Conservation (phyloP, 1,139 yeast species). For the Fermentozyma sake region DNA sequence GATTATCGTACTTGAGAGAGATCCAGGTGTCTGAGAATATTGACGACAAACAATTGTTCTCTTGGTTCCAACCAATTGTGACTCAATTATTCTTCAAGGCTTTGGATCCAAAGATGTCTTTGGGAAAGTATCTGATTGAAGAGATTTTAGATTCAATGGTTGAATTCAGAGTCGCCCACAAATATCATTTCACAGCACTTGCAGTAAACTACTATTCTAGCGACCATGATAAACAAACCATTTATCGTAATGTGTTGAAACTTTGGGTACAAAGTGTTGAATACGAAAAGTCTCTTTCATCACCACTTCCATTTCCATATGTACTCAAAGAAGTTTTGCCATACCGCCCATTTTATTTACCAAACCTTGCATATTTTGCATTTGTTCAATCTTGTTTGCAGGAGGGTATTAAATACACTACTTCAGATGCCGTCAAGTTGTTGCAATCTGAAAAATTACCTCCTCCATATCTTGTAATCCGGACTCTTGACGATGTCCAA, state of each 20-base stretch:
- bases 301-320: slow-evolving; percentile 9
- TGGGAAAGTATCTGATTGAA: slow-evolving; percentile 14
- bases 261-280: slow-evolving; percentile 30
- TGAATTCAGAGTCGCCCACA: slow-evolving; percentile 28
- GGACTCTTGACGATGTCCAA: slow-evolving; percentile 11
- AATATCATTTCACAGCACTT: slow-evolving; percentile 25
- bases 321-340: slow-evolving; percentile 7
- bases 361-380: slow-evolving; percentile 30
- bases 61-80: slow-evolving; percentile 24
- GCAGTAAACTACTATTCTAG: slow-evolving; percentile 19
- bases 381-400: slow-evolving; percentile 28
- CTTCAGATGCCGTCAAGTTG: slow-evolving; percentile 25
- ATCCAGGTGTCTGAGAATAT: slow-evolving; percentile 33
- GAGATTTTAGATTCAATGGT: slow-evolving; percentile 26
- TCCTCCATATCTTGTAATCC: slow-evolving; percentile 15
- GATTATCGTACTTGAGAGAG: slow-evolving; percentile 36
- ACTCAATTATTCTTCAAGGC: slow-evolving; percentile 20
- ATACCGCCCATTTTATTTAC: slow-evolving; percentile 14
- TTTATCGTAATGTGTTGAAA: slow-evolving; percentile 22
- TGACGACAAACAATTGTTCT: slow-evolving; percentile 9
- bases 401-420: slow-evolving; percentile 19
- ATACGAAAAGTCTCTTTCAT: slow-evolving; percentile 5
- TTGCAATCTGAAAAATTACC: slow-evolving; percentile 27
- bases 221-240: slow-evolving; percentile 9
- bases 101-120: slow-evolving; percentile 9